Evolutionary conservation across 305 asterid genomes (phyloP).

Genomic region (Solanum hybrid): DNA sequence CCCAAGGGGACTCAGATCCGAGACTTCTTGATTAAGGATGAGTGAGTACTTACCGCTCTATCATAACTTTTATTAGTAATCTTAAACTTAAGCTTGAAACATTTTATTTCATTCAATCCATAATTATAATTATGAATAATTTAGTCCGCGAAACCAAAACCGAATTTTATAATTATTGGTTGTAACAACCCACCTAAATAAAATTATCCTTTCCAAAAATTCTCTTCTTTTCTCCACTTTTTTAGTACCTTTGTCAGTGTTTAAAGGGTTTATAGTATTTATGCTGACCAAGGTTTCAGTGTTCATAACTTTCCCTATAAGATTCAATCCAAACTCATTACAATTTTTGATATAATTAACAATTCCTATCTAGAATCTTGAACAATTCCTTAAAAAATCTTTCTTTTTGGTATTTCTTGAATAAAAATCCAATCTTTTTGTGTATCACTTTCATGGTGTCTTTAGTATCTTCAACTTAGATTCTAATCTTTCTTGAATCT

Average conservation of each 20-base stretch:
- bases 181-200: background rate
- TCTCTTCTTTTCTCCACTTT: background rate
- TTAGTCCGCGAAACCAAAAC: background rate
- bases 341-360: background rate
- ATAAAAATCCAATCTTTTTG: background rate
- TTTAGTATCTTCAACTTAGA: background rate
- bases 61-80: too few species aligned
- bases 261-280: background rate
- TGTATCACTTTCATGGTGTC: background rate
- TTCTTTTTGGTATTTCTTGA: background rate
- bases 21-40: too few species aligned
- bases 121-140: background rate
- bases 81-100: too few species aligned
- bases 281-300: background rate
- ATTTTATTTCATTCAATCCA: background rate
- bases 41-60: too few species aligned
- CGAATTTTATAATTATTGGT: background rate
- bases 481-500: background rate
- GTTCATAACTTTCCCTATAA: background rate
- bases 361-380: background rate
- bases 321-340: background rate
- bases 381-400: background rate
- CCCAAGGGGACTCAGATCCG: too few species aligned
- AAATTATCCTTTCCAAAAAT: background rate
- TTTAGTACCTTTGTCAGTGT: background rate